A percentile compares a stretch with the other conserved stretches of the same genome.
Conservation (phyloP, 2,329 filamentous ascomycete genomes). For the Aspergillus thermomutatus region DNA sequence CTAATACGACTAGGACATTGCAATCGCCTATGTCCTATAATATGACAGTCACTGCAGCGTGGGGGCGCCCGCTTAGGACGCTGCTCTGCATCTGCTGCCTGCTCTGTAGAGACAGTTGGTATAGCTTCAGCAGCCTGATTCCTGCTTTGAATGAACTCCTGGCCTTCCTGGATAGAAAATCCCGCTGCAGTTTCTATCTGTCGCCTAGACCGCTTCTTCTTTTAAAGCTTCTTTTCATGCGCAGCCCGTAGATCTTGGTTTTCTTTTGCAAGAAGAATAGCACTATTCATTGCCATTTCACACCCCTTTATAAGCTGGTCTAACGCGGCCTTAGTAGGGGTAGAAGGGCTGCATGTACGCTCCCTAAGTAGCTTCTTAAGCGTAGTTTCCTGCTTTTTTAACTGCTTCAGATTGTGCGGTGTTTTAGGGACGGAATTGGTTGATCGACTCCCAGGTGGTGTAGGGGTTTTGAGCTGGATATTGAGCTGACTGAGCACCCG, state of each 20-base stretch:
- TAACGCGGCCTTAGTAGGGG: background rate
- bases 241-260: no score
- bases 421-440: constrained; percentile 1
- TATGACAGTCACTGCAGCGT: background rate
- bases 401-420: constrained; percentile 5
- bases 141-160: background rate
- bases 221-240: background rate
- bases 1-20: no score
- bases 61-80: background rate
- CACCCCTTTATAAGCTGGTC: background rate
- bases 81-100: background rate
- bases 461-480: constrained; percentile 4
- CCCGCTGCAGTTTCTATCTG: background rate
- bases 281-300: background rate
- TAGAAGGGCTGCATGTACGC: background rate
- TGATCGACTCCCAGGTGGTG: background rate
- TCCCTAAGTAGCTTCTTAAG: background rate
- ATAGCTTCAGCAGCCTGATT: background rate
- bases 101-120: background rate
- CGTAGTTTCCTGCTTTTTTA: constrained; percentile 1
- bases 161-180: background rate
- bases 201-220: background rate
- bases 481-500: constrained; percentile 6
- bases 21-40: no score
- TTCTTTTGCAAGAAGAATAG: no score